Evolutionary conservation across 306 rosid species (phyloP).

Genomic region (Acacia melanoxylon): DNA sequence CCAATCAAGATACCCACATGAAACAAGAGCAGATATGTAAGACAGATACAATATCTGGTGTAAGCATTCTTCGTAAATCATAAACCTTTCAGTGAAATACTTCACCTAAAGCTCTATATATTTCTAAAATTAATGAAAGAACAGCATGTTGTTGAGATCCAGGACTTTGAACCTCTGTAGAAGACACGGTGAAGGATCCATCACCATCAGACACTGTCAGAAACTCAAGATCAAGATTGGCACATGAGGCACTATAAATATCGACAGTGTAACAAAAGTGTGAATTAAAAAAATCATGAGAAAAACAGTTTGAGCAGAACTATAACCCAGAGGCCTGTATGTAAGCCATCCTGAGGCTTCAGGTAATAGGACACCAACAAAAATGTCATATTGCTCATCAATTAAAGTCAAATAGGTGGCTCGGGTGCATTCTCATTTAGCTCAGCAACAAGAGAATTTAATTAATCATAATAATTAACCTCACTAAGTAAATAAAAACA

Average conservation of each 20-base stretch:
- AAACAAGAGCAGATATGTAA: not conserved
- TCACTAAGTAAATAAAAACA: not conserved
- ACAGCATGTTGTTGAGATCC: not conserved
- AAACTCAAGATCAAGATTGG: constrained; percentile 7
- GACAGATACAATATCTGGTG: constrained; percentile 1
- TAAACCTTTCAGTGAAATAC: not conserved
- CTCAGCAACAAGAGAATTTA: constrained; percentile 4
- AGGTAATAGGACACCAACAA: constrained; percentile 6
- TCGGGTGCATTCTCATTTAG: constrained; percentile 1
- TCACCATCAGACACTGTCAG: constrained; percentile 3
- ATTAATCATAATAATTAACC: constrained; percentile 23
- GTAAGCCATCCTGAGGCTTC: constrained; percentile 20
- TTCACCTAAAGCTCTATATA: constrained; percentile 2
- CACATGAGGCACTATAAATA: constrained; percentile 3
- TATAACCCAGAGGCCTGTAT: not conserved
- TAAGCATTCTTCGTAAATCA: not conserved
- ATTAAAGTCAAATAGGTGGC: constrained; percentile 8
- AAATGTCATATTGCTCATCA: constrained; percentile 19
- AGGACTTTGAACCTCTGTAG: not conserved
- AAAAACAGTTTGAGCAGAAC: constrained; percentile 3
- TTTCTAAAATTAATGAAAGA: not conserved
- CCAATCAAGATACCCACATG: constrained; percentile 1
- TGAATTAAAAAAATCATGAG: constrained; percentile 20
- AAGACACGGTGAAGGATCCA: not conserved
- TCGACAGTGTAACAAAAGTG: not conserved